Evolutionary conservation across 1,284 basidiomycete genomes (phyloP).

Genomic region (Vanrija humicola): DNA sequence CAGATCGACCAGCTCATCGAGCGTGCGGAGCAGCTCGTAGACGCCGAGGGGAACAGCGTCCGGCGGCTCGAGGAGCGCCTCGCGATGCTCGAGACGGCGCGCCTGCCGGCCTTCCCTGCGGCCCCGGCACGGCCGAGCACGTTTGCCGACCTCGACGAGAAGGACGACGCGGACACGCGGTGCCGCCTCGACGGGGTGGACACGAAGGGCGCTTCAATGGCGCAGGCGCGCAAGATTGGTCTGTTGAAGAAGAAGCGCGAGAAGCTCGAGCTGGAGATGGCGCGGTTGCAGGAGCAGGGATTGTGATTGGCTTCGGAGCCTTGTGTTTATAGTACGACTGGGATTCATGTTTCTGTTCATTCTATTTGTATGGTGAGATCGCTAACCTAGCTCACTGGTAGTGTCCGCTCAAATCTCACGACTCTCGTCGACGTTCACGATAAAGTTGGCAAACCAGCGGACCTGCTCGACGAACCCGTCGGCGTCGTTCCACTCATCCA

Average conservation of each 20-base stretch:
- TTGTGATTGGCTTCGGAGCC: no score
- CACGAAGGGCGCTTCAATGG: conserved; percentile 29
- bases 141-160: conserved; percentile 7
- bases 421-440: conserved; percentile 39
- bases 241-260: conserved; percentile 40
- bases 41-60: conserved; percentile 23
- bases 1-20: conserved; percentile 43
- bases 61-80: conserved; percentile 33
- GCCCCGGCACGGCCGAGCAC: conserved; percentile 1
- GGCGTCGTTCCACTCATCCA: conserved; percentile 38
- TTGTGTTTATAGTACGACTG: no score
- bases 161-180: conserved; percentile 3
- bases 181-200: conserved; percentile 30
- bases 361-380: no score
- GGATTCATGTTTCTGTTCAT: no score
- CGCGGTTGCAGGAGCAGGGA: conserved; percentile 17
- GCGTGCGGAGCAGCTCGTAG: conserved; percentile 30
- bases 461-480: conserved; percentile 37
- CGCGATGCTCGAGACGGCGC: background rate
- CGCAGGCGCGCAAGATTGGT: conserved; percentile 39
- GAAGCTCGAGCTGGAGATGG: conserved; percentile 40
- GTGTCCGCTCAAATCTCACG: conserved; percentile 20
- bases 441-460: conserved; percentile 41
- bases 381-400: no score
- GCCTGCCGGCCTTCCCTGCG: background rate